Conservation (phyloP, 768 basidiomycete genomes). For the Amanita pallidorosea region DNA sequence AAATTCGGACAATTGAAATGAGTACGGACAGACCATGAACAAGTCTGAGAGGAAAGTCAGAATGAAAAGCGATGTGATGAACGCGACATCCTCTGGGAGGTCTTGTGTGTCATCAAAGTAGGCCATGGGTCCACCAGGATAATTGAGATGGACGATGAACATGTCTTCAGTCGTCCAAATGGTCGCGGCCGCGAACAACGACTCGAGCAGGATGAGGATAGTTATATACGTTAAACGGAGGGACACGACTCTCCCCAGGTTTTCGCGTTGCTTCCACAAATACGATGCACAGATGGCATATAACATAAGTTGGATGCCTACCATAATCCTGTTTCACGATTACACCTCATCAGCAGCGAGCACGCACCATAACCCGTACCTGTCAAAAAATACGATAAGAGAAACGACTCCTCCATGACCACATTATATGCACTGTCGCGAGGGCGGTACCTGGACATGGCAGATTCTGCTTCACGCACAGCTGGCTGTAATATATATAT, state of each 20-base stretch:
- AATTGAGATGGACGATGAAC: constrained; percentile 32
- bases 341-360: neutral
- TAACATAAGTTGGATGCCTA: constrained; percentile 1
- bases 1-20: neutral
- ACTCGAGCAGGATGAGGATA: constrained; percentile 24
- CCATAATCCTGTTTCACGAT: neutral
- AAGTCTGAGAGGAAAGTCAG: constrained; percentile 29
- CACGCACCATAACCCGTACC: neutral
- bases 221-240: constrained; percentile 26
- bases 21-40: constrained; percentile 18
- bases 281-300: neutral
- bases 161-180: constrained; percentile 28
- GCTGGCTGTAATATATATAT: neutral
- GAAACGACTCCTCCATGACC: neutral
- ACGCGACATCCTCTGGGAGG: constrained; percentile 30
- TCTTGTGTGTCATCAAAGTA: constrained; percentile 32
- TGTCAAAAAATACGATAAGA: neutral
- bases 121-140: constrained; percentile 31
- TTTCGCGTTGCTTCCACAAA: constrained; percentile 1
- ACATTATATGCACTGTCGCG: neutral
- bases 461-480: neutral
- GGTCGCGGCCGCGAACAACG: constrained; percentile 26
- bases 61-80: constrained; percentile 30
- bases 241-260: neutral
- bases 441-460: neutral